These are phyloP conservation scores for Sisymbrium altissimum DNA, from an alignment of 345 rosid genomes.

Conservation along the genomic window DNA sequence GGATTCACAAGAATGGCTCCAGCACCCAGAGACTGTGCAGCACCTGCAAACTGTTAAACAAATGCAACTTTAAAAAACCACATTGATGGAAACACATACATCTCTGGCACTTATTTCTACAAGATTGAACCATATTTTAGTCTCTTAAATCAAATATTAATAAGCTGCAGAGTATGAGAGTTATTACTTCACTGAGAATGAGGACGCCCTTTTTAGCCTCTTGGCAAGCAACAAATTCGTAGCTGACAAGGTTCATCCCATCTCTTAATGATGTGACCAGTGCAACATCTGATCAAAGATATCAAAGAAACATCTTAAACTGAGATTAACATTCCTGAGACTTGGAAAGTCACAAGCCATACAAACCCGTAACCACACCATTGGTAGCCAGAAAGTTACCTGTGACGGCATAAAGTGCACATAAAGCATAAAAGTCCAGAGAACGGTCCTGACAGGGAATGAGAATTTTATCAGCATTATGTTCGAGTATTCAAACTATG, in stretches of 20 bases:
- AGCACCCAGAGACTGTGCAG: slow-evolving; percentile 99
- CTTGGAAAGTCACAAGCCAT: slow-evolving; percentile 4
- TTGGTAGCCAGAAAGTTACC: slow-evolving; percentile 45
- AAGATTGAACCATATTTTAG: not conserved
- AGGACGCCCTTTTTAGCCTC: slow-evolving; percentile 96
- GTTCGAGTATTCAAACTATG: not conserved
- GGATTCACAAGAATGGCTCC: slow-evolving; percentile 99
- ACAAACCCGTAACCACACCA: slow-evolving; percentile 9
- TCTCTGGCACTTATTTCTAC: not conserved
- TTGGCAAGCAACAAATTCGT: slow-evolving; percentile 99
- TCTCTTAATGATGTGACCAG: slow-evolving; percentile 97
- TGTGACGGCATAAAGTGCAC: slow-evolving; percentile 95
- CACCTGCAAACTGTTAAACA: slow-evolving; percentile 85
- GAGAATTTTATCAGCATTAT: slow-evolving; percentile 23
- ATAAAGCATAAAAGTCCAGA: slow-evolving; percentile 74
- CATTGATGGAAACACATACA: not conserved
- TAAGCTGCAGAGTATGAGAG: slow-evolving; percentile 7
- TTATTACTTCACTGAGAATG: slow-evolving; percentile 94
- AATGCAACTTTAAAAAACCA: not conserved
- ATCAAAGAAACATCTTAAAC: slow-evolving; percentile 8
- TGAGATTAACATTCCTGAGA: not conserved
- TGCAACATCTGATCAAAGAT: slow-evolving; percentile 69
- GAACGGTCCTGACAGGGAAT: slow-evolving; percentile 79
- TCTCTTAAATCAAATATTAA: not conserved
- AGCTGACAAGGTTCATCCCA: slow-evolving; percentile 99